Base-by-base conservation (phyloP, 805 yeast genomes). In the Saccharomycopsis fermentans region DNA sequence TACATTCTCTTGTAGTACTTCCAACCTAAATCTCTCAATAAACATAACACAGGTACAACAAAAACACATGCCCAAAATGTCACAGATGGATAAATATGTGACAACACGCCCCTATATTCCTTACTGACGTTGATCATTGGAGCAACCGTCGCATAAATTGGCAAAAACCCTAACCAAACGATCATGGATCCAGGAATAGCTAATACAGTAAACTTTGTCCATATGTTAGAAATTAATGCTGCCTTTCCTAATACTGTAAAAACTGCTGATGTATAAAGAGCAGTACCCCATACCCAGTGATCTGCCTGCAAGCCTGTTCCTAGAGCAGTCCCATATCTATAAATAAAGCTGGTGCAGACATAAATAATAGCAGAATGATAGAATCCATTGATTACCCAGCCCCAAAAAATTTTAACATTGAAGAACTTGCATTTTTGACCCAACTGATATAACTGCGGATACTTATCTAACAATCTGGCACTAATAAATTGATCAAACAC, bases 241-340 rank as follows among this genome's bases (percentile, higher is more conserved):
- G 99, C 99, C 70, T 94, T 94, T 6, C 97, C 97, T 54, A 94
- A 77, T 0, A 92, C 94, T 0, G 97, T 90, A 58, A 92, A 74
- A 9, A 90, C 81, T 70, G 96, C 89, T 0, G 95, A 80, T 0
- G 98, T 87, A 71, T 83, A 94, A 11, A 90, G 75, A 4, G 96
- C 88, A 14, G 91, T 86, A 56, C 99, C 98, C 91, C 96, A 89
- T 0, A 87, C 75, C 98, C 99, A 94, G 67, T 89, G 91, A 69
- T 90, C 92, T 4, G 88, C 87, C 12, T 83, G 74, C 54, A 75
- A 73, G 5, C 98, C 99, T 65, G 76, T 73, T 6, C 81, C 73
- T 53, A 88, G 74, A 32, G 81, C 81, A 66, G 83, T 78, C 24
- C 95, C 90, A 65, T 79, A 79, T 58, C 77, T 74, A 71, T 86